Evolutionary conservation across 805 yeast genomes (phyloP), one percentile per base, ranked within the genome.

Genomic region (Nakazawaea peltata): DNA sequence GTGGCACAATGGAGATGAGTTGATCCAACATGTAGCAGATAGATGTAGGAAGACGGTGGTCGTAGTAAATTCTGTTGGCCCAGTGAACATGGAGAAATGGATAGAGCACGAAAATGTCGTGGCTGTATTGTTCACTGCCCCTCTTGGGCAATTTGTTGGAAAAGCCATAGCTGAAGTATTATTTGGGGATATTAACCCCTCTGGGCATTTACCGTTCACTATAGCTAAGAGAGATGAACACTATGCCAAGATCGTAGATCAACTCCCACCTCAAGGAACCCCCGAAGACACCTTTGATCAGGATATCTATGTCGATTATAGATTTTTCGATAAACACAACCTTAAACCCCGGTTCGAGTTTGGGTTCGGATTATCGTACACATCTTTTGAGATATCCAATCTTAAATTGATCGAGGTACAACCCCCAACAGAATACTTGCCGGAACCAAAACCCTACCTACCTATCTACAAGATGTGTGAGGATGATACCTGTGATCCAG

Each of bases 1-100:
- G 30, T 75, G 81, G 81, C 71, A 72, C 41, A 71, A 72, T 41
- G 79, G 77, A 3, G 81, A 75, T 44, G 67, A 63, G 28, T 55
- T 74, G 33, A 72, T 76, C 27, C 50, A 59, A 13, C 59, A 51
- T 13, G 60, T 75, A 27, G 69, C 78, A 2, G 59, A 54, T 22
- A 59, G 62, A 38, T 71, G 77, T 44, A 55, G 57, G 9, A 74
- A 70, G 43, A 74, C 78, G 1, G 60, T 75, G 15, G 77, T 76
- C 15, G 69, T 73, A 4, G 65, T 76, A 8, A 69, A 68, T 28
- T 51, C 80, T 0, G 74, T 74, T 4, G 81, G 81, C 0, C 80
- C 77, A 2, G 74, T 76, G 12, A 66, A 70, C 42, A 53, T 75
- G 61, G 81, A 75, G 43, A 57, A 57, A 33, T 65, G 65, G 52